Evolutionary conservation across 257 asterid species (phyloP), one percentile per base, ranked within the genome.

Genomic region (Petunia axillaris): DNA sequence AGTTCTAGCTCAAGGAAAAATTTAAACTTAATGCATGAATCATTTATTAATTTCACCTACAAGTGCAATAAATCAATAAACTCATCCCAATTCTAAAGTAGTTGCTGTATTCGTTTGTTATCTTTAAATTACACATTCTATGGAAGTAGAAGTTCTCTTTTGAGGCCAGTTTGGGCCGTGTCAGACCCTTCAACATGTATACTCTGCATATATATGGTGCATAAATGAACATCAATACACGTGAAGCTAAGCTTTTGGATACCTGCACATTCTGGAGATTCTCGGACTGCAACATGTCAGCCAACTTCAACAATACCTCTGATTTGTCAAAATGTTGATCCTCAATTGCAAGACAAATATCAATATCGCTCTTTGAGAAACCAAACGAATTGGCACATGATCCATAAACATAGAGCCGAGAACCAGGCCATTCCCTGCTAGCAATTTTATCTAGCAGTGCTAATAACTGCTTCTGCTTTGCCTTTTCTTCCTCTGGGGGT

Each of bases 371-470:
- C 81, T 96, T 94, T 3, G 97, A 82, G 85, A 96, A 96, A 64
- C 97, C 98, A 86, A 96, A 96, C 48, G 98, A 93, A 87, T 96
- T 96, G 80, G 96, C 97, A 85, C 99, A 96, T 75, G 99, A 96
- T 78, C 98, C 99, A 87, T 96, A 94, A 57, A 94, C 92, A 82
- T 85, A 81, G 70, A 96, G 85, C 50, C 87, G 91, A 86, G 99
- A 97, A 75, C 84, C 88, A 44, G 98, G 99, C 96, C 96, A 96
- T 81, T 91, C 97, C 87, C 87, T 89, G 80, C 80, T 57, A 74
- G 92, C 95, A 85, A 90, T 87, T 74, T 84, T 90, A 87, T 94
- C 92, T 85, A 96, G 80, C 43, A 88, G 67, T 6, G 86, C 81
- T 70, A 96, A 43, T 82, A 96, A 80, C 83, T 96, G 94, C 59